Percentiles rank a stretch among this genome's conserved stretches.
These are phyloP conservation scores for Yamadazyma jaroonii DNA, from an alignment of 1,139 yeast genomes.

Conservation along the genomic window DNA sequence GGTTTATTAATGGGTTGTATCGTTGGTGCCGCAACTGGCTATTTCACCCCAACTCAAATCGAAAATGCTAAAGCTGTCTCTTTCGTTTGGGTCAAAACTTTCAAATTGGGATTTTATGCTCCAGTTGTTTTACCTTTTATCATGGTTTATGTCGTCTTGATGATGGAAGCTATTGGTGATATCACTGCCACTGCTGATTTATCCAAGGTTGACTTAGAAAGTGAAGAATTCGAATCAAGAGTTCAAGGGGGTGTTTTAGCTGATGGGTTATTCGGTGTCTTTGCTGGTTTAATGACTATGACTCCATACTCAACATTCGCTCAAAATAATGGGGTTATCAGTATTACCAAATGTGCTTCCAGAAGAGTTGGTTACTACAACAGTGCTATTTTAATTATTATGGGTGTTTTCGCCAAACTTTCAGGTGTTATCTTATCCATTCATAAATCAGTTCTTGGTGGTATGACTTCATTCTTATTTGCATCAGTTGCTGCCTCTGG, in stretches of 20 bases:
- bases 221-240: conserved; percentile 71
- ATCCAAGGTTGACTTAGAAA: conserved; percentile 74
- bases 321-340: conserved; percentile 87
- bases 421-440: conserved; percentile 84
- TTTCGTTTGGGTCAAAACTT: conserved; percentile 82
- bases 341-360: conserved; percentile 83
- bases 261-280: conserved; percentile 65
- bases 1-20: conserved; percentile 84
- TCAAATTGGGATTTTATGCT: conserved; percentile 67
- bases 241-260: conserved; percentile 88
- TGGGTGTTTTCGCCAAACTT: conserved; percentile 84
- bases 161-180: conserved; percentile 91
- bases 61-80: conserved; percentile 73
- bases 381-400: conserved; percentile 70
- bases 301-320: conserved; percentile 87
- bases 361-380: conserved; percentile 84
- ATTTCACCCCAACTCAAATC: conserved; percentile 55
- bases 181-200: conserved; percentile 89
- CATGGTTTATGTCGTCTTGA: conserved; percentile 71
- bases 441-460: conserved; percentile 81
- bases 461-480: conserved; percentile 85
- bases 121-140: conserved; percentile 79
- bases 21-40: conserved; percentile 85
- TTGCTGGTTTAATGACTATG: conserved; percentile 68
- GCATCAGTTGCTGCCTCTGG: conserved; percentile 87